Evolutionary conservation across 129 eudicot species (phyloP), one percentile per base, ranked within the genome.

Genomic region (Saussurea involucrata): DNA sequence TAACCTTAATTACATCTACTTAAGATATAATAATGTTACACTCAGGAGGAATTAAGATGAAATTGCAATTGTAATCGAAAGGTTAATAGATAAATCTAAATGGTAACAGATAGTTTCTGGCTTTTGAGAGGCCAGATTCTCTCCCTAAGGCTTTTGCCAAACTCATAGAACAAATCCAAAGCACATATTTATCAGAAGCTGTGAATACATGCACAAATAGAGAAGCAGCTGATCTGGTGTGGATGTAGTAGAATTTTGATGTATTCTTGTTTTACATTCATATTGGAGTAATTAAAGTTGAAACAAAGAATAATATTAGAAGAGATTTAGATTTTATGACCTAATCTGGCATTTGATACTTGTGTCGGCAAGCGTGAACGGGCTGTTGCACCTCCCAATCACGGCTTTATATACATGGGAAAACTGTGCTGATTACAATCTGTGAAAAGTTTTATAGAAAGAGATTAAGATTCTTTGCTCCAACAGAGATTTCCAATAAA

Each of bases 331-430:
- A 12, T 63, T 72, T 76, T 76, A 42, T 24, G 17, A 32, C 64
- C 63, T 55, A 34, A 44, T 46, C 66, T 71, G 46, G 65, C 72
- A 64, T 27, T 77, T 46, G 29, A 24, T 42, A 21, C 33, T 61
- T 53, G 34, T 33, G 61, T n/a, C n/a, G n/a, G n/a, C n/a, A n/a
- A n/a, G n/a, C n/a, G n/a, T n/a, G n/a, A n/a, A n/a, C n/a, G n/a
- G n/a, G n/a, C n/a, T n/a, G n/a, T n/a, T n/a, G n/a, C n/a, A n/a
- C n/a, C n/a, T n/a, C n/a, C n/a, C n/a, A n/a, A n/a, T n/a, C n/a
- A n/a, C n/a, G n/a, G n/a, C n/a, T n/a, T n/a, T n/a, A n/a, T n/a
- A n/a, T n/a, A n/a, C n/a, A n/a, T n/a, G n/a, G n/a, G n/a, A 49
- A 49, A 49, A 17, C 58, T 49, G 1, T 49, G 58, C 58, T 49